phyloP scores from a whole-genome alignment of 495 filamentous ascomycete genomes.

The Achaetomiella virescens region DNA sequence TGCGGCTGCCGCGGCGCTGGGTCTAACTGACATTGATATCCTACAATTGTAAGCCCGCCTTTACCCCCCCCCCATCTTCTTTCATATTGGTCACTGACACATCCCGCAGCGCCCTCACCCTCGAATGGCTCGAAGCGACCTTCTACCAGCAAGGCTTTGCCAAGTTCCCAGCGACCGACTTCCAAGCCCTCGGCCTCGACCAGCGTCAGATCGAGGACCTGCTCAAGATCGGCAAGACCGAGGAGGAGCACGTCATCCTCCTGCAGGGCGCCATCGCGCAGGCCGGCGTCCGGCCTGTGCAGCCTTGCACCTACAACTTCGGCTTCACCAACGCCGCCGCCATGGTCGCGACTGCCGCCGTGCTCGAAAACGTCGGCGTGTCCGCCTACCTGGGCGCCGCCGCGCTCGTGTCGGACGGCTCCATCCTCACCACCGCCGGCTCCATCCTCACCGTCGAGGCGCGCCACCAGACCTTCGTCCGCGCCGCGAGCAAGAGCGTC shows the following conservation, averaged over 20 bases:
- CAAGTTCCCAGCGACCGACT: constrained; percentile 54
- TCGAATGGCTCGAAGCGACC: constrained; percentile 56
- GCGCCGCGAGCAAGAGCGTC: constrained; percentile 38
- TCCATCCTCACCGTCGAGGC: constrained; percentile 57
- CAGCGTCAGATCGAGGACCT: constrained; percentile 45
- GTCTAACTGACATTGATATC: constrained; percentile 58
- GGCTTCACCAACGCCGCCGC: constrained; percentile 51
- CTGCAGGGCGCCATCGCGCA: constrained; percentile 49
- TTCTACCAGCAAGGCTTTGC: constrained; percentile 59
- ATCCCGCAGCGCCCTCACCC: constrained; percentile 49
- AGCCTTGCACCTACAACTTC: constrained; percentile 58
- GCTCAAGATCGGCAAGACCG: constrained; percentile 46
- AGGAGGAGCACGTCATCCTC: constrained; percentile 51
- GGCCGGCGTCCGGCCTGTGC: constrained; percentile 49
- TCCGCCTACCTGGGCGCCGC: constrained; percentile 59
- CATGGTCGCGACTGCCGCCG: constrained; percentile 54
- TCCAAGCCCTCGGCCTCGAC: constrained; percentile 49
- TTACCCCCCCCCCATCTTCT: not conserved
- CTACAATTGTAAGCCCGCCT: constrained; percentile 57
- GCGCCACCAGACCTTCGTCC: constrained; percentile 57
- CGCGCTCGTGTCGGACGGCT: constrained; percentile 46
- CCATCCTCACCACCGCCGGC: constrained; percentile 51
- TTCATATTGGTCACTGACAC: constrained; percentile 4
- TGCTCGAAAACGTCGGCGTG: constrained; percentile 58
- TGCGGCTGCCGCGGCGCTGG: constrained; percentile 44